Conservation (phyloP, 805 yeast genomes). For the Soucietia sequanensis region DNA sequence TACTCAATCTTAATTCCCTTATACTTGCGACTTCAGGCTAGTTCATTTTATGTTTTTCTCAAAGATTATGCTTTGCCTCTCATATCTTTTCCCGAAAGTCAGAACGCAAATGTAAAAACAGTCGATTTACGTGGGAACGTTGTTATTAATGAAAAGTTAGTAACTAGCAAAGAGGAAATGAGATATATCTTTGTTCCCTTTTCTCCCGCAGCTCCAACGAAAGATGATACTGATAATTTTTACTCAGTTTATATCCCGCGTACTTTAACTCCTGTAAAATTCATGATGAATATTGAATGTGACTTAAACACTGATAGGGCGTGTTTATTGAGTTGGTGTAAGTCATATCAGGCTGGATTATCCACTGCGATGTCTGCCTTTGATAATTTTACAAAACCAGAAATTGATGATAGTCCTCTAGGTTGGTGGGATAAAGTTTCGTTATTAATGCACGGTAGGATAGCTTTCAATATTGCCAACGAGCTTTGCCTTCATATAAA, state of each 20-base stretch:
- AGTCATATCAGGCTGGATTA: conserved; percentile 59
- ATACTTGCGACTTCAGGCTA: conserved; percentile 43
- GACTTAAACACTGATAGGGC: conserved; percentile 45
- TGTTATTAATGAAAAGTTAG: conserved; percentile 58
- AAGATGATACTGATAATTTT: conserved; percentile 41
- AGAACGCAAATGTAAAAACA: conserved; percentile 16
- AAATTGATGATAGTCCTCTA: conserved; percentile 42
- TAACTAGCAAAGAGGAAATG: conserved; percentile 40
- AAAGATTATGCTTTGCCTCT: conserved; percentile 61
- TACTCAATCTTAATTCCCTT: conserved; percentile 59
- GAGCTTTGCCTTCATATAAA: conserved; percentile 65
- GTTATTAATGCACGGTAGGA: conserved; percentile 51
- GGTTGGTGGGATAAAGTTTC: conserved; percentile 58
- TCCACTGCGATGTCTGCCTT: conserved; percentile 46
- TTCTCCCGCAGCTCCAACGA: conserved; percentile 48
- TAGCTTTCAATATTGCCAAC: conserved; percentile 45
- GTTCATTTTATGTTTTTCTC: conserved; percentile 42
- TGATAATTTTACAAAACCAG: conserved; percentile 46
- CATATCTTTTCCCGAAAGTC: conserved; percentile 44
- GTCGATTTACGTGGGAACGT: conserved; percentile 43
- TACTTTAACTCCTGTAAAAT: conserved; percentile 62
- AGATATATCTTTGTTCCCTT: conserved; percentile 56
- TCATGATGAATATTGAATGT: conserved; percentile 49
- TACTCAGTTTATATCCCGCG: conserved; percentile 59
- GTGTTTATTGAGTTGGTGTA: conserved; percentile 61